Percentiles rank a stretch among this genome's conserved stretches.
phyloP scores from a whole-genome alignment of 805 yeast species.

The Candida silvicultrix region DNA sequence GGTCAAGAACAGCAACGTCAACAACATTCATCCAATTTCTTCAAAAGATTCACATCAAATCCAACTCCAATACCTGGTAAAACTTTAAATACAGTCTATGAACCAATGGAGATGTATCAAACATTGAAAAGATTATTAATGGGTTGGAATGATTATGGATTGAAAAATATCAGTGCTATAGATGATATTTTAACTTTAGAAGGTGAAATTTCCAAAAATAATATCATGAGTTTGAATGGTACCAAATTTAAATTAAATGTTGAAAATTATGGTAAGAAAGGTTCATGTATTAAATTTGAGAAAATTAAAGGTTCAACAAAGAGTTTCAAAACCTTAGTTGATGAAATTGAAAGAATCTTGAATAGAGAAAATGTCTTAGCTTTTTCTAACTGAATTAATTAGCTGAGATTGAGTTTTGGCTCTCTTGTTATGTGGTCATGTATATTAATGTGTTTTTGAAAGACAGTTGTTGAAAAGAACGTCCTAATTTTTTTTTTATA shows the following conservation, averaged over 20 bases:
- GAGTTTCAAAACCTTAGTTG: slow-evolving; percentile 52
- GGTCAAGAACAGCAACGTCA: slow-evolving; percentile 14
- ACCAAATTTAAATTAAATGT: slow-evolving; percentile 57
- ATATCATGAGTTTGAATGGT: slow-evolving; percentile 55
- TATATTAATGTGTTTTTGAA: background rate
- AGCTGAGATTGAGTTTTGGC: background rate
- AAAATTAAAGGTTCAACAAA: slow-evolving; percentile 61
- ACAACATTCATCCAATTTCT: slow-evolving; percentile 17
- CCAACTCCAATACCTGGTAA: slow-evolving; percentile 12
- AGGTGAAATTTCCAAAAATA: slow-evolving; percentile 58
- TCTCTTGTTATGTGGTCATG: background rate
- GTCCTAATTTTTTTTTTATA: too few relatives aligned
- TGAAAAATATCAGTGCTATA: slow-evolving; percentile 46
- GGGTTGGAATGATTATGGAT: slow-evolving; percentile 69
- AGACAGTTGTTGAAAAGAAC: background rate
- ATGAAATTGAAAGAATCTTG: slow-evolving; percentile 60
- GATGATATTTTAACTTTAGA: slow-evolving; percentile 37
- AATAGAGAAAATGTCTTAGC: slow-evolving; percentile 56
- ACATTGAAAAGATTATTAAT: slow-evolving; percentile 56
- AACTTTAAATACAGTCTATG: slow-evolving; percentile 26
- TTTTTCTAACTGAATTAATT: slow-evolving; percentile 11
- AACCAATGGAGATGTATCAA: slow-evolving; percentile 49
- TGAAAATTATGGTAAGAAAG: slow-evolving; percentile 33
- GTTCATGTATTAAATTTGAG: slow-evolving; percentile 50
- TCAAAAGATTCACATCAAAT: slow-evolving; percentile 25